These are phyloP conservation scores for Hanseniaspora hatyaiensis DNA, from an alignment of 805 yeast species.

Conservation along the genomic window DNA sequence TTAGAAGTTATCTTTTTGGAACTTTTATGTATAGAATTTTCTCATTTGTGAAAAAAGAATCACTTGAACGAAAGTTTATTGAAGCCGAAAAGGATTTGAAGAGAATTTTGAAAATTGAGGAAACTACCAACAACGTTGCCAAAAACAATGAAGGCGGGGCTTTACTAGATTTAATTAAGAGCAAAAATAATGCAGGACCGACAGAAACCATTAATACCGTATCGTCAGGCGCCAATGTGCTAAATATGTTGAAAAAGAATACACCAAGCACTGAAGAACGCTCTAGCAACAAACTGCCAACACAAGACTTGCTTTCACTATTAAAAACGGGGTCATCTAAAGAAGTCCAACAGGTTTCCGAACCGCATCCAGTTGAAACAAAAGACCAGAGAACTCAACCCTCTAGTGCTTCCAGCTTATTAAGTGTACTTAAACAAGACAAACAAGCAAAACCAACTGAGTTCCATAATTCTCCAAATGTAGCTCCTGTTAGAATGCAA, in stretches of 20 bases:
- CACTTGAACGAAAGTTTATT: constrained; percentile 10
- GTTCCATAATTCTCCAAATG: neutral
- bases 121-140: neutral
- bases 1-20: constrained; percentile 31
- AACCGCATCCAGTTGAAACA: too few species aligned
- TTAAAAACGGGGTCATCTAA: too few species aligned
- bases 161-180: constrained; percentile 6
- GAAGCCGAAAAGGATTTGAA: constrained; percentile 12
- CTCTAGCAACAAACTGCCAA: too few species aligned
- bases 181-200: neutral
- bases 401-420: constrained; percentile 2
- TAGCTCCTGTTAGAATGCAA: too few species aligned
- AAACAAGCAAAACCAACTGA: neutral
- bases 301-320: too few species aligned
- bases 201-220: neutral
- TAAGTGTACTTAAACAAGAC: constrained; percentile 6
- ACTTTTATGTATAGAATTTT: constrained; percentile 35
- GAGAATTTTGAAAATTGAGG: constrained; percentile 18
- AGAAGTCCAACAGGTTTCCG: too few species aligned
- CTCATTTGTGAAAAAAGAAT: constrained; percentile 20
- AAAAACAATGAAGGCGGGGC: constrained; percentile 9
- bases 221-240: constrained; percentile 7
- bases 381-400: too few species aligned
- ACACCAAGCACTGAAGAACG: constrained; percentile 21
- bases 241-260: constrained; percentile 6